A percentile compares a stretch with the other conserved stretches of the same genome.
phyloP scores from a whole-genome alignment of 73 alveolate genomes.

The Blepharisma japonicum region DNA sequence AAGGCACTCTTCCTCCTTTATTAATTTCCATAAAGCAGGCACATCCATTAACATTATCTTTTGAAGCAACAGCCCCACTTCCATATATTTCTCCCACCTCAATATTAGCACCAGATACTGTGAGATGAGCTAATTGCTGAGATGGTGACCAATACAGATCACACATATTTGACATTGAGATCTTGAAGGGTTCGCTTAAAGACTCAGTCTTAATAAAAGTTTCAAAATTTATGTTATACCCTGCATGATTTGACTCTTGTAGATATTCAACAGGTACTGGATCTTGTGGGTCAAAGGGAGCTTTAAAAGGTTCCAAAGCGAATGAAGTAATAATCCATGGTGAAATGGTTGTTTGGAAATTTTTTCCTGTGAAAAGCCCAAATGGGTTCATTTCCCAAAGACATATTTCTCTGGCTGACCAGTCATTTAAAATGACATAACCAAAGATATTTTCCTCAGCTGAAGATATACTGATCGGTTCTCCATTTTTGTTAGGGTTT shows the following conservation, averaged over 20 bases:
- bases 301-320: slow-evolving; percentile 87
- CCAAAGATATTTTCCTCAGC: slow-evolving; percentile 71
- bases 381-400: slow-evolving; percentile 88
- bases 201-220: slow-evolving; percentile 30
- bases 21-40: slow-evolving; percentile 81
- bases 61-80: slow-evolving; percentile 81
- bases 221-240: slow-evolving; percentile 46
- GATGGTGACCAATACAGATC: slow-evolving; percentile 91
- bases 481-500: slow-evolving; percentile 42
- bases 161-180: slow-evolving; percentile 74
- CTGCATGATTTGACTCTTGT: slow-evolving; percentile 55
- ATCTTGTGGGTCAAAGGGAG: slow-evolving; percentile 67
- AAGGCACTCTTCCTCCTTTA: slow-evolving; percentile 78
- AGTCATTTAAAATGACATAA: slow-evolving; percentile 82
- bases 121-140: slow-evolving; percentile 83
- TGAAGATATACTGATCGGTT: not conserved
- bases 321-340: slow-evolving; percentile 92
- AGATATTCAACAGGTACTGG: slow-evolving; percentile 92
- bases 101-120: slow-evolving; percentile 81
- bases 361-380: slow-evolving; percentile 90
- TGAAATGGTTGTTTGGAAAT: slow-evolving; percentile 77
- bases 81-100: slow-evolving; percentile 84
- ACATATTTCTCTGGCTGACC: slow-evolving; percentile 96
- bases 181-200: slow-evolving; percentile 40
- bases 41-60: slow-evolving; percentile 61